These are phyloP conservation scores for Ulota crispa DNA, from an alignment of 225 moss, liverwort and hornwort species.

Conservation along the genomic window DNA sequence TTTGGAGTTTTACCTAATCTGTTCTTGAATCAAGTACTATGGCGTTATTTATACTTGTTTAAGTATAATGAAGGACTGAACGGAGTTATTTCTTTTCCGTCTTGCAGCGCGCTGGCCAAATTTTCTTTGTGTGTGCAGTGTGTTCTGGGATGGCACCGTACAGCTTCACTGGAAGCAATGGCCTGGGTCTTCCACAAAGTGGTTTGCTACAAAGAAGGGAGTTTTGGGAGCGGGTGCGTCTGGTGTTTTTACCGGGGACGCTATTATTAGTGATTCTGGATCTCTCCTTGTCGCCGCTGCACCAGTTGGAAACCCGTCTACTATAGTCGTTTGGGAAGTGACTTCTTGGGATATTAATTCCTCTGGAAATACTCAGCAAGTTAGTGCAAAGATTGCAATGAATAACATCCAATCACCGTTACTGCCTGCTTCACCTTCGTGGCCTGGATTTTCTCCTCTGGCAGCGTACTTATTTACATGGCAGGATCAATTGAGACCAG, in stretches of 20 bases:
- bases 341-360: slow-evolving; percentile 66
- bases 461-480: slow-evolving; percentile 84
- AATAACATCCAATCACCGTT: slow-evolving; percentile 66
- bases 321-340: slow-evolving; percentile 97
- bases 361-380: slow-evolving; percentile 60
- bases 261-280: slow-evolving; percentile 72
- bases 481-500: slow-evolving; percentile 73
- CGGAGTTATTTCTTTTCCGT: not conserved
- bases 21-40: not conserved
- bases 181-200: slow-evolving; percentile 64
- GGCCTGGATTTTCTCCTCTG: slow-evolving; percentile 82
- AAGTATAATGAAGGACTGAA: not conserved
- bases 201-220: slow-evolving; percentile 88
- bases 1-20: not conserved
- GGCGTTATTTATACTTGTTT: not conserved
- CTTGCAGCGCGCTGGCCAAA: slow-evolving; percentile 94
- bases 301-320: slow-evolving; percentile 93
- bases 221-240: slow-evolving; percentile 94
- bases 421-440: slow-evolving; percentile 63
- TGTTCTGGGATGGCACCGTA: slow-evolving; percentile 86
- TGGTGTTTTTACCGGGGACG: slow-evolving; percentile 84
- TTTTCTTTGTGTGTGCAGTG: slow-evolving; percentile 84
- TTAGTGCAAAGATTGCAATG: slow-evolving; percentile 63
- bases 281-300: slow-evolving; percentile 83
- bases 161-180: slow-evolving; percentile 98